Percentiles rank a stretch among this genome's conserved stretches.
Conservation (phyloP, 257 asterid species). For the Salvia hispanica region DNA sequence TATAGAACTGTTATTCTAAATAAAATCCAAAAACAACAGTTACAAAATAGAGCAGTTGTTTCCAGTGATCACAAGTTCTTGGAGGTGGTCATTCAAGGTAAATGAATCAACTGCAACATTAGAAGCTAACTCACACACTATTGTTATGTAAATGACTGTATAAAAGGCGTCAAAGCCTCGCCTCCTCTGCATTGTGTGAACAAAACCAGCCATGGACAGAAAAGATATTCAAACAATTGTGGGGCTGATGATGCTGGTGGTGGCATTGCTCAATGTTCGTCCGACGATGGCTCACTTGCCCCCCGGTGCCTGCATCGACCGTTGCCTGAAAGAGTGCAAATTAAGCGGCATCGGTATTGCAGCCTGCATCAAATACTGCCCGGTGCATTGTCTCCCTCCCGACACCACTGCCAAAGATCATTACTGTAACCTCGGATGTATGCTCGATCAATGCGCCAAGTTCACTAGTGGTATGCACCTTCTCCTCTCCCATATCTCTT, state of each 20-base stretch:
- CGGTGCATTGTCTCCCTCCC: conserved; percentile 49
- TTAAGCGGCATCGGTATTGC: conserved; percentile 36
- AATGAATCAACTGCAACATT: conserved; percentile 40
- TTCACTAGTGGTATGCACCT: conserved; percentile 35
- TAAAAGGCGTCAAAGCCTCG: conserved; percentile 8
- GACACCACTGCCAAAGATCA: conserved; percentile 34
- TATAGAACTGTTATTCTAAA: neutral
- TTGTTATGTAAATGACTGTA: neutral
- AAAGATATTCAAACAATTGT: conserved; percentile 29
- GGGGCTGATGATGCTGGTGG: conserved; percentile 32
- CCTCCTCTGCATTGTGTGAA: neutral
- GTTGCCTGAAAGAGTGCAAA: conserved; percentile 47
- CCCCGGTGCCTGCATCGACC: conserved; percentile 45
- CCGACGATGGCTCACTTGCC: conserved; percentile 39
- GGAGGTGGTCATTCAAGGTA: conserved; percentile 36
- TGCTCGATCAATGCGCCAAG: conserved; percentile 48
- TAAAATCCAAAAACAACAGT: neutral
- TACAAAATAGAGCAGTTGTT: neutral
- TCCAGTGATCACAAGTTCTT: conserved; percentile 30
- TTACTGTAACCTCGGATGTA: conserved; percentile 44
- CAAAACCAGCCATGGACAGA: conserved; percentile 34
- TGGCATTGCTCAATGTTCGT: conserved; percentile 21
- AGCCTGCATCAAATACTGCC: conserved; percentile 50
- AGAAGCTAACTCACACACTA: neutral
- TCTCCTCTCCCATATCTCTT: neutral